Conservation (phyloP, 176 grass and related monocot genomes). For the Saccharum officinarum region DNA sequence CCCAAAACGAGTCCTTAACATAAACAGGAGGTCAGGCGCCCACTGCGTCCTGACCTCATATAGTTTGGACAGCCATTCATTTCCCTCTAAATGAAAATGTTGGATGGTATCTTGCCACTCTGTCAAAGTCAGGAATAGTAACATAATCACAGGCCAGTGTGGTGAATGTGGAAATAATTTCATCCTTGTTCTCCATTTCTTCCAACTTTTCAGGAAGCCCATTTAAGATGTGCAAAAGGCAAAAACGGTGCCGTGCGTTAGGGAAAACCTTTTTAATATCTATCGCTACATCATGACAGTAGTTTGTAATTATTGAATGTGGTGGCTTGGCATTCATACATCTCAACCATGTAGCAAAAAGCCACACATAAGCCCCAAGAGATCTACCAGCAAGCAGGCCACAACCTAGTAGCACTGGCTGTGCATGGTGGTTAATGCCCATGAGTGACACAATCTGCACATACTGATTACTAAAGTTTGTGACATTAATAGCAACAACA, state of each 20-base stretch:
- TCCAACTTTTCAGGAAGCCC: slow-evolving; percentile 63
- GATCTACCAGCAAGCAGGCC: slow-evolving; percentile 69
- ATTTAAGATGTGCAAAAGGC: slow-evolving; percentile 68
- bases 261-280: slow-evolving; percentile 74
- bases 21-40: slow-evolving; percentile 53
- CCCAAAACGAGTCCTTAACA: slow-evolving; percentile 80
- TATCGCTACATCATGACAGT: slow-evolving; percentile 64
- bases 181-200: too few species aligned
- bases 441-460: slow-evolving; percentile 71
- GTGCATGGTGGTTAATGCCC: slow-evolving; percentile 71
- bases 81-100: slow-evolving; percentile 55
- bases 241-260: slow-evolving; percentile 65
- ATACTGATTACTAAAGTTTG: slow-evolving; percentile 65
- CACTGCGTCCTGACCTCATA: slow-evolving; percentile 63
- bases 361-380: slow-evolving; percentile 68
- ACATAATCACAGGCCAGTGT: slow-evolving; percentile 55
- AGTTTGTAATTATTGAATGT: slow-evolving; percentile 69
- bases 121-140: slow-evolving; percentile 67
- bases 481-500: slow-evolving; percentile 65
- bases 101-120: slow-evolving; percentile 69
- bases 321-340: slow-evolving; percentile 77
- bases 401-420: slow-evolving; percentile 70
- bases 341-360: slow-evolving; percentile 72
- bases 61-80: slow-evolving; percentile 71
- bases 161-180: too few species aligned